Conservation (phyloP, 768 basidiomycete species). For the Leccinum boreale region DNA sequence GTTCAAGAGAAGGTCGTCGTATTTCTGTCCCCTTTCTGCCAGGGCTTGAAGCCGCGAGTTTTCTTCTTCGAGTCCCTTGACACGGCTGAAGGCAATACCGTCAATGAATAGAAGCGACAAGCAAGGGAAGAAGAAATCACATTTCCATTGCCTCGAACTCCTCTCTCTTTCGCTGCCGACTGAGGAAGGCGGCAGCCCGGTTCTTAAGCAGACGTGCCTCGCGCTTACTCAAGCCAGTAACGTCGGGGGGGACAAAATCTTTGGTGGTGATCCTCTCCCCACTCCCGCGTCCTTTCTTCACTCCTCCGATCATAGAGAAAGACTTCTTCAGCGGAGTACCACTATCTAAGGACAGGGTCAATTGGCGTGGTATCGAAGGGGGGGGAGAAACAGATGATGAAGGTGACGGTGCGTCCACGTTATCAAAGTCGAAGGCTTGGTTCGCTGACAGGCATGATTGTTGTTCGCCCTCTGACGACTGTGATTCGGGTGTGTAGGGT, state of each 20-base stretch:
- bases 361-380: constrained; percentile 30
- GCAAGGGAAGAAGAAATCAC: constrained; percentile 47
- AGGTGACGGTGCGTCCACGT: constrained; percentile 30
- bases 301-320: constrained; percentile 42
- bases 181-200: constrained; percentile 88
- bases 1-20: constrained; percentile 48
- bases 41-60: constrained; percentile 68
- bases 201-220: constrained; percentile 92
- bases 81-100: constrained; percentile 51
- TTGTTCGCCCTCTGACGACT: constrained; percentile 42
- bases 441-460: constrained; percentile 63
- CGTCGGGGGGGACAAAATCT: constrained; percentile 87
- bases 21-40: constrained; percentile 42
- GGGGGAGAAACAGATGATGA: constrained; percentile 32
- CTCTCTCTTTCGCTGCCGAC: constrained; percentile 86
- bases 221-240: constrained; percentile 82
- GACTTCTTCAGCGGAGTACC: constrained; percentile 33
- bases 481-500: constrained; percentile 43
- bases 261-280: constrained; percentile 58
- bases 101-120: constrained; percentile 13
- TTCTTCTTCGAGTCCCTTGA: constrained; percentile 81
- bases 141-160: constrained; percentile 90
- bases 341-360: constrained; percentile 34
- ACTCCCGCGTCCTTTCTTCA: constrained; percentile 47
- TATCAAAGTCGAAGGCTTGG: constrained; percentile 63